These are phyloP conservation scores for Termitomyces sp. DNA, from an alignment of 768 basidiomycete species.

Conservation along the genomic window DNA sequence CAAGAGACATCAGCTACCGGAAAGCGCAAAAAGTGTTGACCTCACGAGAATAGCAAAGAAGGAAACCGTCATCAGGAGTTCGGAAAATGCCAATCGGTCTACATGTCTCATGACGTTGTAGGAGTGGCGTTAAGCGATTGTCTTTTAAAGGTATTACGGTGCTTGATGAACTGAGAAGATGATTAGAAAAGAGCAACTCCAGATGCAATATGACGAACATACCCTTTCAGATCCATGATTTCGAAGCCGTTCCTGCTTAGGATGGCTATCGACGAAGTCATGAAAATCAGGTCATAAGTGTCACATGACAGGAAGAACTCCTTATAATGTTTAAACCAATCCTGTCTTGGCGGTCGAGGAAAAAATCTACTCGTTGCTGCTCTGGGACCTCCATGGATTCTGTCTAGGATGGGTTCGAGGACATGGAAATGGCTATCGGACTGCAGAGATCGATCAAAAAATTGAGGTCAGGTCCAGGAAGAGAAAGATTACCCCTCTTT, in stretches of 20 bases:
- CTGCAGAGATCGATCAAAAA: conserved; percentile 19
- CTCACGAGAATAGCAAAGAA: conserved; percentile 85
- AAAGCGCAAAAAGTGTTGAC: neutral
- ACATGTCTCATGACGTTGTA: conserved; percentile 77
- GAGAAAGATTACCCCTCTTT: conserved; percentile 64
- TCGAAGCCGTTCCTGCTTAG: conserved; percentile 93
- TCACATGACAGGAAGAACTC: conserved; percentile 87
- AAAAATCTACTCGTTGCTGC: conserved; percentile 59
- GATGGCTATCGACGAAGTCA: conserved; percentile 89
- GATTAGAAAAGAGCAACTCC: neutral
- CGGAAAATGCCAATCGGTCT: conserved; percentile 89
- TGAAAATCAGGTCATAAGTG: conserved; percentile 82
- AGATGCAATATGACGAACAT: conserved; percentile 27
- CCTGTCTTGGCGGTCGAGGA: conserved; percentile 62
- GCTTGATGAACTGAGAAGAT: conserved; percentile 59
- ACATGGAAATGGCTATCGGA: conserved; percentile 90
- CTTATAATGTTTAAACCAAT: conserved; percentile 91
- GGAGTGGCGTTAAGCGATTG: conserved; percentile 55
- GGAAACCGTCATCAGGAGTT: conserved; percentile 79
- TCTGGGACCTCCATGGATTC: conserved; percentile 70
- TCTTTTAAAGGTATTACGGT: conserved; percentile 81
- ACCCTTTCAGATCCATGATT: conserved; percentile 96
- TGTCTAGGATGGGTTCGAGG: conserved; percentile 86
- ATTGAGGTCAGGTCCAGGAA: conserved; percentile 10
- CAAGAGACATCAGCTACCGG: conserved; percentile 6